Evolutionary conservation across 2,329 filamentous ascomycete genomes (phyloP), one percentile per base, ranked within the genome.

Genomic region (Colletotrichum orchidophilum): DNA sequence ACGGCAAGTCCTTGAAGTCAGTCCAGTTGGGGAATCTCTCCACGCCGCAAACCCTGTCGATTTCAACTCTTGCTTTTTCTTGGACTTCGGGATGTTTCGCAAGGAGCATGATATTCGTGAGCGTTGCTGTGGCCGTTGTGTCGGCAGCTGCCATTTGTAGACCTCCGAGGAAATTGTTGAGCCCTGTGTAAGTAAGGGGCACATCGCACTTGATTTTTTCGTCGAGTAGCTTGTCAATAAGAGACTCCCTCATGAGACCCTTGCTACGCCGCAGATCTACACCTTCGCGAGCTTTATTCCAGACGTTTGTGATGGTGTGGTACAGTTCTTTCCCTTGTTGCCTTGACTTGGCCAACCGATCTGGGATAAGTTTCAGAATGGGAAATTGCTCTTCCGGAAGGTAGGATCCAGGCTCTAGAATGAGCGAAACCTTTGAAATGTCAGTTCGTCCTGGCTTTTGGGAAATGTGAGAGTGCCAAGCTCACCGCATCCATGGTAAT

Each of bases 361-460:
- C 77, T 0, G 86, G 86, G 11, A 87, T 72, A 5, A 74, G 79
- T 49, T 85, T 81, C 11, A 87, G 74, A 29, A 82, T 77, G 0
- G 85, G 83, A 63, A 83, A 85, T 46, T 84, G 78, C 62, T 87
- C 86, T 1, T 87, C 82, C 0, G 86, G 85, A 0, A 86, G 85
- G 0, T 84, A 87, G 13, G 81, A 82, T 1, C 85, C 86, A 0
- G 81, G 78, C 73, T 87, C 86, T 77, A 85, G 80, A 0, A 86
- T 78, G 50, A 80, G 77, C 5, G 81, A 81, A 52, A 63, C 26
- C 60, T 18, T 42, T 3, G 9, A 18, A 24, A 8, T 5, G 13
- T 15, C 13, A 26, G 1, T 50, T 61, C 29, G 31, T 13, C 3
- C 8, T 6, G 24, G 21, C 11, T 5, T 21, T 54, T 7, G 18